These are phyloP conservation scores for Corchorus capsularis DNA, from an alignment of 345 rosid genomes.

Conservation along the genomic window DNA sequence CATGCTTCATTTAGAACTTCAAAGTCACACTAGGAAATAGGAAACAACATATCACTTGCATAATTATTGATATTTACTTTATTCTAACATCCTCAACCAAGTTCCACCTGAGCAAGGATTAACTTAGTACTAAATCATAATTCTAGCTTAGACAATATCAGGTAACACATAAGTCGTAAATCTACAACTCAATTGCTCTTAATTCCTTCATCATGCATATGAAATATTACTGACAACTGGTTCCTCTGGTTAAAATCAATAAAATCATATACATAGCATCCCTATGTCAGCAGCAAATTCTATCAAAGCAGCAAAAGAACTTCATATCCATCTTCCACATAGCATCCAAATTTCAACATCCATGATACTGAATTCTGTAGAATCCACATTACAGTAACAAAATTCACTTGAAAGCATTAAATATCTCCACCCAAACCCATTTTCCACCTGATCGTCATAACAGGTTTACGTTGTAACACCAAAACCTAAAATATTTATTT, in stretches of 20 bases:
- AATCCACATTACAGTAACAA: not conserved
- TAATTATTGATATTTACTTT: not conserved
- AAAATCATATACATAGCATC: not conserved
- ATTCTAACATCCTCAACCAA: not conserved
- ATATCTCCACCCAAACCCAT: not conserved
- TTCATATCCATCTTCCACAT: not conserved
- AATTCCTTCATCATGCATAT: constrained; percentile 1
- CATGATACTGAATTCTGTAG: not conserved
- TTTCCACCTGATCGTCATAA: not conserved
- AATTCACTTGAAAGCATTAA: not conserved
- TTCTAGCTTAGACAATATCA: not conserved
- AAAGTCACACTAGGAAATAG: not conserved
- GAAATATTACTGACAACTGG: not conserved
- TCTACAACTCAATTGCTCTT: not conserved
- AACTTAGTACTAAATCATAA: not conserved
- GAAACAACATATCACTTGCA: not conserved
- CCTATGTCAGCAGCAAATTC: not conserved
- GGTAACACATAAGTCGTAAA: not conserved
- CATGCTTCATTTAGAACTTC: not conserved
- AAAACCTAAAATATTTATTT: too few relatives aligned
- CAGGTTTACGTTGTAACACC: too few relatives aligned
- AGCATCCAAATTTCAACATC: constrained; percentile 11
- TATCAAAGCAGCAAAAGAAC: not conserved
- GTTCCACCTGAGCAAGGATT: not conserved
- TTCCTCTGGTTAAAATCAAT: not conserved